These are phyloP conservation scores for Phytophthora capsici DNA, from an alignment of 352 stramenopile species.

Conservation along the genomic window DNA sequence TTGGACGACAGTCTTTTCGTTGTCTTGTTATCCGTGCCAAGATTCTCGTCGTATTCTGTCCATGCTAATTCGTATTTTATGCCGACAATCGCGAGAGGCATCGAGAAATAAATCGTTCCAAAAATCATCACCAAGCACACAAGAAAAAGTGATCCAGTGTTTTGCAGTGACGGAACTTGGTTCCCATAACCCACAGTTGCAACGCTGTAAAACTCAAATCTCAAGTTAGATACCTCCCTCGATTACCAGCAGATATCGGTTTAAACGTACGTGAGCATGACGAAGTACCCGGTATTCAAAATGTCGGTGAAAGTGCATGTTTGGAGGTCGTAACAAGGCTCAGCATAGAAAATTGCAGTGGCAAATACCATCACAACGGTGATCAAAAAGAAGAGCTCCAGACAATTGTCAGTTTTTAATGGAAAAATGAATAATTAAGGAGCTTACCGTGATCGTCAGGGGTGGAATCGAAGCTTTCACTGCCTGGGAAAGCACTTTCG, in stretches of 20 bases:
- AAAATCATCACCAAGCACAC: slow-evolving; percentile 63
- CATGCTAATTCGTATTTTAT: slow-evolving; percentile 60
- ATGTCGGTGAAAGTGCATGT: slow-evolving; percentile 65
- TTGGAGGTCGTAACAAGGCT: slow-evolving; percentile 59
- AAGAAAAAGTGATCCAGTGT: slow-evolving; percentile 41
- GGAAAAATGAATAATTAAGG: too few species aligned
- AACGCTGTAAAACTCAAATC: slow-evolving; percentile 30
- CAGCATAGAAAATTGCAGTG: slow-evolving; percentile 60
- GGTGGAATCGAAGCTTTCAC: slow-evolving; percentile 43
- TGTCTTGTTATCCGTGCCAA: too few species aligned
- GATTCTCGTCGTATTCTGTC: slow-evolving; percentile 35
- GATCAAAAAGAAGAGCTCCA: slow-evolving; percentile 58
- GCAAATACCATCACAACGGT: slow-evolving; percentile 64
- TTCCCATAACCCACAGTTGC: slow-evolving; percentile 64
- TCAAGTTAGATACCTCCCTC: background rate
- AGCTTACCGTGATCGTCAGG: slow-evolving; percentile 52
- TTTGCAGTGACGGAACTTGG: slow-evolving; percentile 54
- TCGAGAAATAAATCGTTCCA: slow-evolving; percentile 55
- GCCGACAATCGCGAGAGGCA: slow-evolving; percentile 63
- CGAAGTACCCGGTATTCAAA: slow-evolving; percentile 66
- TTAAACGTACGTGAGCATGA: slow-evolving; percentile 59
- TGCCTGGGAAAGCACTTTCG: slow-evolving; percentile 50
- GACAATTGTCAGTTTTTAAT: too few species aligned
- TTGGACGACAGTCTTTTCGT: too few species aligned
- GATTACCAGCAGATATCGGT: background rate